Base-by-base conservation (phyloP, 2,329 filamentous ascomycete genomes). In the Calonectria naviculata region DNA sequence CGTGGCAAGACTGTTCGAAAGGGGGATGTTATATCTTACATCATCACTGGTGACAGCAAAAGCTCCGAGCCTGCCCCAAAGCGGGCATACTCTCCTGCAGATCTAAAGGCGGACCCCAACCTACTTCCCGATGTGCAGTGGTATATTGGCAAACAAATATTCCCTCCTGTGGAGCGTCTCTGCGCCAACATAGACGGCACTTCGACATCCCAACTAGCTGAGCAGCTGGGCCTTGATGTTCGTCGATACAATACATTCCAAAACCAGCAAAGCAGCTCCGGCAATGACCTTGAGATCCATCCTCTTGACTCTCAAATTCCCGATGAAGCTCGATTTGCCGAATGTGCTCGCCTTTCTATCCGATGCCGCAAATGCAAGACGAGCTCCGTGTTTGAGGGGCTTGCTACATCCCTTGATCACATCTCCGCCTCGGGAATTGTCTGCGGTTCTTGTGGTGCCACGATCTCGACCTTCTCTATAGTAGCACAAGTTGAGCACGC, bases 121-220 rank as follows among this genome's bases (percentile, higher is more conserved):
- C 88, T 99, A 8, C 89, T 93, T 69, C 94, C 95, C 2, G 97
- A 99, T 80, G 90, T 98, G n/a, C 97, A 99, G 81, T 98, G 95
- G 90, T 99, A 99, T 83, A 91, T 99, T 44, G 93, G 95, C 86
- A 99, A 99, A 87, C 97, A 99, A 83, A 98, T 99, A 70, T 95
- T 99, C 84, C 97, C 97, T 13, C 97, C 97, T 0, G 97, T 99
- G 29, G 97, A 99, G 85, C 94, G 97, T 88, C 92, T 99, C 26
- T 99, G 97, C 81, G 97, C 96, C 72, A 98, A 97, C 71, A 98
- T 99, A 78, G 91, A 91, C 17, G 97, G 97, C 70, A 99, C 97
- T 2, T 97, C 98, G 73, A 93, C 96, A 9, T 91, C 94, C 2
- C 92, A 95, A 74, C 89, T 99, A 12, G 97, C 97, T 2, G 95